Evolutionary conservation across 257 asterid genomes (phyloP), one percentile per base, ranked within the genome.

Genomic region (Fraxinus excelsior): DNA sequence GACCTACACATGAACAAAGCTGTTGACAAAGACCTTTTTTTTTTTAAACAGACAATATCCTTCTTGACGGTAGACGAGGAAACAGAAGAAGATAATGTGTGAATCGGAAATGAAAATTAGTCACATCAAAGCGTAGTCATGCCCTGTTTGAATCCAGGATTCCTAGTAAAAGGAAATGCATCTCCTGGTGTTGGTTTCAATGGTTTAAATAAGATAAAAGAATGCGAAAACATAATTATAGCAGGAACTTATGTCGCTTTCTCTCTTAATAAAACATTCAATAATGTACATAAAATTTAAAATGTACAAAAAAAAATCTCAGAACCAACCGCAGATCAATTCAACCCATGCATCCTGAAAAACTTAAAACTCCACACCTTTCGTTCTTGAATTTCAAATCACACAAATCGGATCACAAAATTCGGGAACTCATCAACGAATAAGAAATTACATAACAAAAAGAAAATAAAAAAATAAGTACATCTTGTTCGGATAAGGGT

Each of bases 401-500:
- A 23, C 29, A 69, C 29, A 68, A 3, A 42, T 3, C 56, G 6
- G 60, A 70, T 76, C 70, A 26, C 28, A 46, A 81, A 79, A 32
- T 51, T 34, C 64, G 65, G 32, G 66, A 68, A 76, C 21, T 60
- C 19, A 66, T 53, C 32, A 53, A 53, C 1, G 19, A 53, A 53
- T 53, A 53, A 56, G 21, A 1, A 56, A 56, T n/a, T 56, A 18
- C 65, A n/a, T 46, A 62, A 18, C 38, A 35, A 35, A 35, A 35
- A 3, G 38, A 35, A 12, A 56, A n/a, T 56, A 3, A 7, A 53
- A 53, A 53, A 53, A 53, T 19, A 19, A 53, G 0, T 6, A 91
- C 97, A 92, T 92, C 97, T 75, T 82, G 92, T 46, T 92, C 94
- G 77, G 97, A 87, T 78, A 92, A 81, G 81, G 97, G 92, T 70